phyloP scores from a whole-genome alignment of 2,329 filamentous ascomycete species.

The Penicillium sclerotigenum region DNA sequence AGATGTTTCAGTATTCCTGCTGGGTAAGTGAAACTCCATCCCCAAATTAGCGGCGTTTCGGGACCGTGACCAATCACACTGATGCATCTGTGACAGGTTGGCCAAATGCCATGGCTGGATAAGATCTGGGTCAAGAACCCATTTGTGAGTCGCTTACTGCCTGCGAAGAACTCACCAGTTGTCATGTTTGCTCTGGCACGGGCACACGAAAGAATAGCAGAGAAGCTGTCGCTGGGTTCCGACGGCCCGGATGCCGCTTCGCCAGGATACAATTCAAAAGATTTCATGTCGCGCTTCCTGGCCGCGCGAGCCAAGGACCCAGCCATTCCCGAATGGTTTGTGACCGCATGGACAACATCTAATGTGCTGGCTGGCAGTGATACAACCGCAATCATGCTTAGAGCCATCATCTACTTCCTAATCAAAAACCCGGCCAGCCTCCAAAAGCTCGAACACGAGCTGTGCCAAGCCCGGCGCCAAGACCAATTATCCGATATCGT shows the following conservation, averaged over 20 bases:
- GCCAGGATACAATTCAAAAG: neutral
- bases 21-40: too few relatives aligned
- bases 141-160: neutral
- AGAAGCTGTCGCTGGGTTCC: neutral
- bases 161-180: neutral
- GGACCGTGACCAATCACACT: too few relatives aligned
- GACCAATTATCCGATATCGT: conserved; percentile 8
- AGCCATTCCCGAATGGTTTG: neutral
- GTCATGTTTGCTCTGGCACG: neutral
- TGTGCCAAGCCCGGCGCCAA: conserved; percentile 14
- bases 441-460: conserved; percentile 32
- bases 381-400: conserved; percentile 16
- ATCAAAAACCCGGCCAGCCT: conserved; percentile 21
- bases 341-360: neutral
- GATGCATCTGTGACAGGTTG: neutral
- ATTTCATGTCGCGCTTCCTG: neutral
- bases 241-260: neutral
- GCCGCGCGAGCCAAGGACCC: neutral
- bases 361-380: conserved; percentile 45
- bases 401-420: conserved; percentile 14
- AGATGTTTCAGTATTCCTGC: conserved; percentile 24
- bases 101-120: neutral
- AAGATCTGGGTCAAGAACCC: neutral
- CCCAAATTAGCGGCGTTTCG: too few relatives aligned
- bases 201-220: neutral